Base-by-base conservation (phyloP, 129 eudicot species). In the Silybum marianum region DNA sequence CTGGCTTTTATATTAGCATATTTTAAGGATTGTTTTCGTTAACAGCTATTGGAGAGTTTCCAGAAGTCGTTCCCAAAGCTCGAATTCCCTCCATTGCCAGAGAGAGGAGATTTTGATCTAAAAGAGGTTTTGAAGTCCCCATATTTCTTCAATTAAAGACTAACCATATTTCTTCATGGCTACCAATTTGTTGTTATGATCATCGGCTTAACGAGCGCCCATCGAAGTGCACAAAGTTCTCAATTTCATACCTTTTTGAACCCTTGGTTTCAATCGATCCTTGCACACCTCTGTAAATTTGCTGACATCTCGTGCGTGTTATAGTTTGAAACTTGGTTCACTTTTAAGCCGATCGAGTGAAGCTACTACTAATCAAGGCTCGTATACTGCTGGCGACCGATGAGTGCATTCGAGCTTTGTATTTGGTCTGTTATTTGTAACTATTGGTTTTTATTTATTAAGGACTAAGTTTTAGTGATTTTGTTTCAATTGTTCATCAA, bases 21-120 rank as follows among this genome's bases (percentile, higher is more conserved):
- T 74, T 48, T 38, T 69, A 23, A 75, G 74, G 25, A 11, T n/a
- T 30, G 23, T n/a, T 75, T 62, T 54, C 21, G 30, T 69, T 1
- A 73, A 73, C 93, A 95, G 99, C 83, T 96, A 78, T 80, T 91
- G 90, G 89, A 91, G 80, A 83, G 90, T 78, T 96, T 96, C 70
- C 92, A 96, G 80, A 51, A 74, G 78, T 85, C 95, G 6, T 91
- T 93, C 74, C 99, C 99, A 0, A 71, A 84, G 9, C 76, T 93
- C 73, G 81, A 83, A 14, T 96, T 93, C 78, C 99, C 99, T 54
- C 96, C 99, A 2, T 87, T 96, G 71, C 99, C 99, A 4, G 98
- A 93, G 73, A 90, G 99, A 48, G 99, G 99, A 51, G 99, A 93
- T 78, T 96, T 96, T 82, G 93, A 96, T 78, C 89, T 96, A 51